phyloP scores from a whole-genome alignment of 139 green algal genomes.

The Chlorella sp. region DNA sequence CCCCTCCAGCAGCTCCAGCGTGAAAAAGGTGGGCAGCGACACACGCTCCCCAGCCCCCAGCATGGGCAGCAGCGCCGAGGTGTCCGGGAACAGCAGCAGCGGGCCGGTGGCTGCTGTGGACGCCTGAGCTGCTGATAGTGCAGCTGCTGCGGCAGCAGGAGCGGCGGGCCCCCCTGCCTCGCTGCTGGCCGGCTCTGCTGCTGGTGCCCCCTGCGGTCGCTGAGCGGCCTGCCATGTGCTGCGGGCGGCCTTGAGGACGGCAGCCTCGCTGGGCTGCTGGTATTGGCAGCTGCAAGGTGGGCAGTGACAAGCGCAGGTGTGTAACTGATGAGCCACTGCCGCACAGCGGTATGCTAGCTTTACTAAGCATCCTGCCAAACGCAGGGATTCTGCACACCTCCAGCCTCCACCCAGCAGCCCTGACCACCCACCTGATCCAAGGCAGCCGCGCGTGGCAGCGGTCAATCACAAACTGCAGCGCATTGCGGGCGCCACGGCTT shows the following conservation, averaged over 20 bases:
- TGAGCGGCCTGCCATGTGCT: conserved; percentile 12
- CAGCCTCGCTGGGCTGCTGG: conserved; percentile 33
- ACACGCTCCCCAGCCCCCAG: conserved; percentile 52
- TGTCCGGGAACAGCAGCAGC: conserved; percentile 81
- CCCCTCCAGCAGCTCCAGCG: conserved; percentile 39
- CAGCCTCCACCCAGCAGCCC: background rate
- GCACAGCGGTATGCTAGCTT: too few relatives aligned
- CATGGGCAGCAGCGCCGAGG: conserved; percentile 75
- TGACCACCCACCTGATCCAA: conserved; percentile 44
- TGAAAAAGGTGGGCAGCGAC: conserved; percentile 25
- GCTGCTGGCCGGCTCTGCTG: conserved; percentile 7
- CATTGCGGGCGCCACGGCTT: background rate
- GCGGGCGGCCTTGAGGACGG: conserved; percentile 21
- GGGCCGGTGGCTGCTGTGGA: conserved; percentile 40
- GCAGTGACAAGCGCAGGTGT: too few relatives aligned
- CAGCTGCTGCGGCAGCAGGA: conserved; percentile 12
- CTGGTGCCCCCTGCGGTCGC: background rate
- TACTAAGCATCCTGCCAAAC: too few relatives aligned
- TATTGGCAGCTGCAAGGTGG: conserved; percentile 26
- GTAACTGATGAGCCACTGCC: too few relatives aligned
- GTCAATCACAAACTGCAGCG: conserved; percentile 18
- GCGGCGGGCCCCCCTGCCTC: background rate
- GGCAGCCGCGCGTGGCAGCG: conserved; percentile 60
- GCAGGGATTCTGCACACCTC: too few relatives aligned
- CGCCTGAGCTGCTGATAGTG: background rate